phyloP scores from a whole-genome alignment of 1,139 yeast species.

The Hansenula lynferdii region DNA sequence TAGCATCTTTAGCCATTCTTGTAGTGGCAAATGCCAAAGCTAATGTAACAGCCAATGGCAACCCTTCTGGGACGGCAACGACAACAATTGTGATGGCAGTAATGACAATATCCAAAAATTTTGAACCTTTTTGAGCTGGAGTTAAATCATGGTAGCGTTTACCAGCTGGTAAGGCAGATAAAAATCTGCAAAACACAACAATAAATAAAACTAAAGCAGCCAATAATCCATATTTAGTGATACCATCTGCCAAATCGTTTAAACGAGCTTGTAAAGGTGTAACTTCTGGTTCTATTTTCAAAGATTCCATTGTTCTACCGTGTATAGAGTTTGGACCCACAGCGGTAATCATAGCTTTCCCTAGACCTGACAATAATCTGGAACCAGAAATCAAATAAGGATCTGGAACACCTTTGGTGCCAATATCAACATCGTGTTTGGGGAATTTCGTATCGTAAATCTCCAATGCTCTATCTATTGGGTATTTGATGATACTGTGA shows the following conservation, averaged over 20 bases:
- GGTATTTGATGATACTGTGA: constrained; percentile 64
- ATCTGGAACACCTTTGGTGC: constrained; percentile 46
- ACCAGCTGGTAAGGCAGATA: constrained; percentile 57
- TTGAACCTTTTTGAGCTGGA: constrained; percentile 77
- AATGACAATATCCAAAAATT: constrained; percentile 79
- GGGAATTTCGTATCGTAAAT: constrained; percentile 26
- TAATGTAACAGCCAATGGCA: constrained; percentile 92
- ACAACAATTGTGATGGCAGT: constrained; percentile 91
- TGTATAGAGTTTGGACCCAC: constrained; percentile 87
- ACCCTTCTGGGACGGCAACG: constrained; percentile 98
- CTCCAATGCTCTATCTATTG: constrained; percentile 45
- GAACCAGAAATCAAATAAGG: constrained; percentile 93
- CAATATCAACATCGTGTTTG: constrained; percentile 43
- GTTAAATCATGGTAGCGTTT: constrained; percentile 39
- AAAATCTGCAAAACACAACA: constrained; percentile 73
- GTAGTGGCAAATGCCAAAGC: constrained; percentile 98
- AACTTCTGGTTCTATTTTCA: constrained; percentile 67
- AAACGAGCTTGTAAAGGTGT: constrained; percentile 90
- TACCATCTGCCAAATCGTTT: constrained; percentile 81
- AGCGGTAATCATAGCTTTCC: constrained; percentile 81
- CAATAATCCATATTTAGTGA: constrained; percentile 86
- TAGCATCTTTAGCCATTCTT: constrained; percentile 95
- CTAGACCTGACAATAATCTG: constrained; percentile 79
- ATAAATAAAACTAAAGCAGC: constrained; percentile 78
- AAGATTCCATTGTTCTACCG: constrained; percentile 85